Base-by-base conservation (phyloP, 768 basidiomycete genomes). In the Tephrocybe sp. region DNA sequence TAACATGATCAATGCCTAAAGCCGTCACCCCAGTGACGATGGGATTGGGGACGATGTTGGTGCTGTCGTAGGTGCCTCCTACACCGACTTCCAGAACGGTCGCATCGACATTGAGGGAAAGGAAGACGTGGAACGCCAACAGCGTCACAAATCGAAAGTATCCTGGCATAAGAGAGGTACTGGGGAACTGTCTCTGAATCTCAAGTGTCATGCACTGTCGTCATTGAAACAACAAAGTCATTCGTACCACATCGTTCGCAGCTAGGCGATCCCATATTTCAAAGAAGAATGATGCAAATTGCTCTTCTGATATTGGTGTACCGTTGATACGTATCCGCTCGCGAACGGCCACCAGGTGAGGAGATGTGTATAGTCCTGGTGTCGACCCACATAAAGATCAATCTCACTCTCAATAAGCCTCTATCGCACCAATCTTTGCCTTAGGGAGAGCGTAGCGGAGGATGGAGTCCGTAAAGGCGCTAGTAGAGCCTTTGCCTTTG, bases 401-500 rank as follows among this genome's bases (percentile, higher is more conserved):
- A 25, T 31, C 15, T 21, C 21, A 28, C 13, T 3, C 16, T 27
- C 30, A 18, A 25, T 4, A 37, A 15, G 5, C 16, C 12, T 47
- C 30, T n/a, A 13, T 60, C 84, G 56, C 62, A 90, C 93, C 96
- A 55, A 90, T 80, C 74, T 85, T 94, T 75, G 86, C 90, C 2
- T 76, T 69, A 6, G 94, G 87, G 56, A 70, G 78, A n/a, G 78
- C 69, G 51, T 79, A 76, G n/a, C 91, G 81, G 42, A 98, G 73
- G 45, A 98, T 85, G 9, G 89, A 90, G 59, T 93, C 88, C 4
- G 83, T 80, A 60, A 98, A 98, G 7, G 97, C 96, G 56, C 90
- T 92, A 1, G 97, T 94, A 3, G 96, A 98, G 6, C 96, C 96
- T 66, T 99, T 99, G 27, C 96, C 96, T 70, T 99, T 99, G 4